Evolutionary conservation across 1,139 yeast species (phyloP), one percentile per base, ranked within the genome.

Genomic region (Yamadazyma conglobata): DNA sequence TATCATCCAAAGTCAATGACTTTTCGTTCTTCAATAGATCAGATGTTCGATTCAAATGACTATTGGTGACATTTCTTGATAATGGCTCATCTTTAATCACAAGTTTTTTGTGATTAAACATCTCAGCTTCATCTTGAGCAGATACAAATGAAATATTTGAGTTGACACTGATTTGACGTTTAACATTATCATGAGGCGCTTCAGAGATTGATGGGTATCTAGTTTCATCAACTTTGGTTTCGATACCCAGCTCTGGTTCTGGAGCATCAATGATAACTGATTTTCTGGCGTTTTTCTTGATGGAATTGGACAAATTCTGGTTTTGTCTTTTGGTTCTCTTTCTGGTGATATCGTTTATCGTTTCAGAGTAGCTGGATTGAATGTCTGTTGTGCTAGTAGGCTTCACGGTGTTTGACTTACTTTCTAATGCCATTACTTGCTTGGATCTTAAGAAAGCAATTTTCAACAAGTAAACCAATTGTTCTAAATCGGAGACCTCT

Each of bases 1-100:
- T 91, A 58, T 91, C 99, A 56, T 91, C 98, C 48, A 91, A 70
- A 0, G 96, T 89, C 34, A 91, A 71, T 1, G 94, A 81, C 46
- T 85, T 85, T 46, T 89, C 95, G 50, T 79, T 85, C 48, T 82
- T 78, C 37, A 86, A 68, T 31, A 83, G 60, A 43, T 79, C 85
- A 1, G 88, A 78, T 0, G 89, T 80, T 10, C 74, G 54, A 42
- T 64, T 70, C 27, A 69, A 58, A 19, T 43, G 45, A 34, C 61
- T 62, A 23, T 53, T 56, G n/a, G 60, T 53, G 4, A 48, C 30
- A 30, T 54, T 54, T 15, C 62, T 45, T 33, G 33, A 19, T 22
- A 30, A 24, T 10, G 73, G 72, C 34, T 70, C 76, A 24, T 70
- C 78, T 33, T 67, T 58, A 15, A 73, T 73, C 22, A 56, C 58